These are phyloP conservation scores for Quercus tomentella DNA, from an alignment of 331 rosid species.

Conservation along the genomic window DNA sequence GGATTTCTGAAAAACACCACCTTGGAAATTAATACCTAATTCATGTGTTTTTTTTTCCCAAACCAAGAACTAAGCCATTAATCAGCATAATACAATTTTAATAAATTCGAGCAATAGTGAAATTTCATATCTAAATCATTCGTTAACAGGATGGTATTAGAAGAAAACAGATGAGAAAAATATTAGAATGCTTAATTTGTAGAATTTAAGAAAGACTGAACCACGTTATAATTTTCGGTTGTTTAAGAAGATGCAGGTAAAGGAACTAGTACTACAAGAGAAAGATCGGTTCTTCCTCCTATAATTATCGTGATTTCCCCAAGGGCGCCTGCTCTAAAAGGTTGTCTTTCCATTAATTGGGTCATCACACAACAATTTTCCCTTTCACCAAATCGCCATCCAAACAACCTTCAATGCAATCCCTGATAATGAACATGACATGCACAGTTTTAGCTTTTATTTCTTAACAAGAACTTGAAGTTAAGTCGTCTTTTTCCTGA, in stretches of 20 bases:
- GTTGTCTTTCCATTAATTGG: not conserved
- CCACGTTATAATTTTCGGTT: not conserved
- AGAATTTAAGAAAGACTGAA: not conserved
- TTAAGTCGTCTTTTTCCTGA: not conserved
- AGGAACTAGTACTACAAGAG: slow-evolving; percentile 1
- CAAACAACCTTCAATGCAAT: not conserved
- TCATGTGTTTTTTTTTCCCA: not conserved
- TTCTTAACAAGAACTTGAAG: not conserved
- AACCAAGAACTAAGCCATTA: too few species aligned
- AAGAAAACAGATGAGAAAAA: not conserved
- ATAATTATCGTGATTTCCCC: not conserved
- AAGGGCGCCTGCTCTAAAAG: not conserved
- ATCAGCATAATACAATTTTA: too few species aligned
- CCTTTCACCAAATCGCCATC: slow-evolving; percentile 11
- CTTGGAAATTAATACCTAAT: not conserved
- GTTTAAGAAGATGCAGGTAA: not conserved
- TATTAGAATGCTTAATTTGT: not conserved
- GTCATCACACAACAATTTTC: slow-evolving; percentile 23
- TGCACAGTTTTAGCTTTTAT: not conserved
- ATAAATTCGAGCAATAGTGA: too few species aligned
- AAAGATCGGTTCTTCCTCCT: not conserved
- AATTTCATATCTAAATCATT: too few species aligned
- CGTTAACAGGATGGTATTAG: too few species aligned
- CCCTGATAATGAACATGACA: not conserved
- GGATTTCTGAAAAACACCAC: not conserved